These are phyloP conservation scores for Balansia obtecta DNA, from an alignment of 2,329 filamentous ascomycete species.

Conservation along the genomic window DNA sequence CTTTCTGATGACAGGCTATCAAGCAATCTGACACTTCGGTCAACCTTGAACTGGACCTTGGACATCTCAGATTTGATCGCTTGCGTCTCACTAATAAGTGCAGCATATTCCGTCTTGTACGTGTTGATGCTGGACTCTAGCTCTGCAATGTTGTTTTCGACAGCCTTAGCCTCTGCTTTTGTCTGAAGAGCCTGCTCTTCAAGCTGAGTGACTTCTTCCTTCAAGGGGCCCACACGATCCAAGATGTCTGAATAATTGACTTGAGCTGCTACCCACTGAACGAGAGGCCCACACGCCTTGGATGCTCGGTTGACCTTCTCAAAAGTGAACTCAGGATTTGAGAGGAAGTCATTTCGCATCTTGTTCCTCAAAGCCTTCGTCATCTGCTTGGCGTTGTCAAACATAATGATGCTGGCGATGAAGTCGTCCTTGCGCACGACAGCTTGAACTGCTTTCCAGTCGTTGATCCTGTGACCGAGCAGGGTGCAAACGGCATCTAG, in stretches of 20 bases:
- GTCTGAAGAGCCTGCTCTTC: conserved; percentile 85
- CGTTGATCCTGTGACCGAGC: conserved; percentile 76
- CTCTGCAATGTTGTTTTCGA: conserved; percentile 72
- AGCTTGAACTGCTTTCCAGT: conserved; percentile 84
- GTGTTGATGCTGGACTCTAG: conserved; percentile 85
- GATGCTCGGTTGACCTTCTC: conserved; percentile 93
- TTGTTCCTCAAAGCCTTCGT: conserved; percentile 67
- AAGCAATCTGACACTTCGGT: conserved; percentile 84
- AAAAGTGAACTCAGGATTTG: conserved; percentile 89
- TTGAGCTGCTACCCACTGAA: conserved; percentile 94
- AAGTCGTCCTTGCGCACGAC: conserved; percentile 91
- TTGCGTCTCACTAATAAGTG: conserved; percentile 91
- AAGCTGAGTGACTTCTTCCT: conserved; percentile 76
- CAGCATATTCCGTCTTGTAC: conserved; percentile 93
- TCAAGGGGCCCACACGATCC: conserved; percentile 82
- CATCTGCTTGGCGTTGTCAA: conserved; percentile 93
- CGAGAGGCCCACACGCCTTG: conserved; percentile 90
- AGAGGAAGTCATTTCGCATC: conserved; percentile 88
- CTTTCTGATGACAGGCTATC: conserved; percentile 93
- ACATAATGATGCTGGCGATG: conserved; percentile 94
- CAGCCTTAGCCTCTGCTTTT: conserved; percentile 83
- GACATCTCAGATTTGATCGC: conserved; percentile 96
- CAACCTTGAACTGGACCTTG: conserved; percentile 93
- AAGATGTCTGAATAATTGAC: conserved; percentile 97
- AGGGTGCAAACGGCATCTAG: conserved; percentile 94